phyloP scores from a whole-genome alignment of 805 yeast genomes.

The Candida alai region DNA sequence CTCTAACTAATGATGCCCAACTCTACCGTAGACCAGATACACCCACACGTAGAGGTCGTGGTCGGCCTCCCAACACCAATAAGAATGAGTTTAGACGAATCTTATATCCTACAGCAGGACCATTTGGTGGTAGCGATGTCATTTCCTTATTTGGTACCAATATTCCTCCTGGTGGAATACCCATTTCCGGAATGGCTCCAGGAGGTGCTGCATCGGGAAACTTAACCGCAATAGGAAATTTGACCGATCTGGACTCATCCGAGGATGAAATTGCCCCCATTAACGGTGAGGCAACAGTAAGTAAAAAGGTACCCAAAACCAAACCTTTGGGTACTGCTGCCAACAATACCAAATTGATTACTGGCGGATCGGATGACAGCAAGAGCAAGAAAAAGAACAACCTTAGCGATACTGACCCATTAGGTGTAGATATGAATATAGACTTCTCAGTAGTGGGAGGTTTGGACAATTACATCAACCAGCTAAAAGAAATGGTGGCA shows the following conservation, averaged over 20 bases:
- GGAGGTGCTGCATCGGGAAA: constrained; percentile 9
- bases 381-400: constrained; percentile 51
- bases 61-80: constrained; percentile 34
- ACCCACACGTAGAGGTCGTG: constrained; percentile 27
- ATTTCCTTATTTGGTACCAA: constrained; percentile 74
- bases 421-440: constrained; percentile 83
- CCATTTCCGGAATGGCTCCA: constrained; percentile 31
- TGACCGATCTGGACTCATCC: constrained; percentile 56
- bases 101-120: constrained; percentile 91
- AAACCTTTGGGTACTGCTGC: too few relatives aligned
- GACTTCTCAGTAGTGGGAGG: constrained; percentile 90
- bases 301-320: constrained; percentile 23
- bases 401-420: constrained; percentile 86
- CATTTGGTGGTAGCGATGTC: constrained; percentile 96
- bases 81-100: constrained; percentile 57
- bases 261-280: constrained; percentile 55
- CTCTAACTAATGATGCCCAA: constrained; percentile 47
- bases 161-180: constrained; percentile 48
- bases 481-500: constrained; percentile 95
- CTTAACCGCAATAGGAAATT: constrained; percentile 31
- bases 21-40: constrained; percentile 16
- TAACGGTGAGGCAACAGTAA: constrained; percentile 36
- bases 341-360: constrained; percentile 28
- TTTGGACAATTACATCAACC: constrained; percentile 82
- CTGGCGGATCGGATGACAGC: constrained; percentile 31